phyloP scores from a whole-genome alignment of 805 yeast genomes.

The Cyberlindnera maritima region DNA sequence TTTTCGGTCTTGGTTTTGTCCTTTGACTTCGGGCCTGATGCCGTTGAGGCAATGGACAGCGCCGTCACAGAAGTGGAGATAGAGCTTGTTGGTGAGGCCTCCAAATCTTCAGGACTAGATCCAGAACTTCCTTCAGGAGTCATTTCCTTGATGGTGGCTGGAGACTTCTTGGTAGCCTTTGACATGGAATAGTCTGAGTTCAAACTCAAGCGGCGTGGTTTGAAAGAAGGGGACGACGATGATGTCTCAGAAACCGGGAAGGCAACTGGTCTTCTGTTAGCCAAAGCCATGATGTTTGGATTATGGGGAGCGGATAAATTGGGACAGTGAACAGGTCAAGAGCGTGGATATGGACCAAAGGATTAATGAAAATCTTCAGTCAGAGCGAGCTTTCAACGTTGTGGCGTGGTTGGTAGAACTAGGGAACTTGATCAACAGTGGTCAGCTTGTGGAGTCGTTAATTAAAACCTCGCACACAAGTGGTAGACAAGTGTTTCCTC shows the following conservation, averaged over 20 bases:
- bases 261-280: constrained; percentile 63
- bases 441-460: not conserved
- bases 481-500: constrained; percentile 5
- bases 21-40: constrained; percentile 9
- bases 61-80: constrained; percentile 21
- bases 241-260: constrained; percentile 39
- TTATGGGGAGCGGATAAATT: not conserved
- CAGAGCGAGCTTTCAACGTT: constrained; percentile 1
- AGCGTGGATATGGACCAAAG: constrained; percentile 16
- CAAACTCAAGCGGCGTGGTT: constrained; percentile 30
- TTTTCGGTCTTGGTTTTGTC: constrained; percentile 21
- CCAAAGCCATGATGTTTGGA: constrained; percentile 49
- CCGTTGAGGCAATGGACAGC: constrained; percentile 13
- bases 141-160: constrained; percentile 22
- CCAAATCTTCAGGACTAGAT: constrained; percentile 26
- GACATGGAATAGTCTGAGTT: constrained; percentile 18
- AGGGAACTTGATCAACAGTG: constrained; percentile 4
- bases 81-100: constrained; percentile 27
- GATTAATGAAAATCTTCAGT: constrained; percentile 29
- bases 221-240: constrained; percentile 28
- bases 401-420: not conserved
- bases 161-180: constrained; percentile 11
- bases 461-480: not conserved
- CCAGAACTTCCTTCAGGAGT: constrained; percentile 26
- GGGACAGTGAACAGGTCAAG: constrained; percentile 1